Conservation (phyloP, 2,329 filamentous ascomycete genomes). For the Ophiostoma ulmi region DNA sequence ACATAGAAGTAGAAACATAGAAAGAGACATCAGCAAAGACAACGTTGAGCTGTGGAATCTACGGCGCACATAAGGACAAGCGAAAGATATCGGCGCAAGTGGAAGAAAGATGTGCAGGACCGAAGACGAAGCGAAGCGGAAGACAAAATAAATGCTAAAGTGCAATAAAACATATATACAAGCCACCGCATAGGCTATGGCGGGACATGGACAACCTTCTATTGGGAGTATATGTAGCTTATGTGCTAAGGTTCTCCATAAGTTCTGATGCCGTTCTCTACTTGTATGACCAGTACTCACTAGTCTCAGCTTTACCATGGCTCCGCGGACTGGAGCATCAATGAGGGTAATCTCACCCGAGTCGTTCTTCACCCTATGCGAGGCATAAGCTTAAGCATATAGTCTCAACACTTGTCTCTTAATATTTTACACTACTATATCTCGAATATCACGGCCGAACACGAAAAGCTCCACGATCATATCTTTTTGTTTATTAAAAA, state of each 20-base stretch:
- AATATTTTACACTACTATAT: not conserved
- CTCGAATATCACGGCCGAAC: not conserved
- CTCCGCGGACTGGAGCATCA: not conserved
- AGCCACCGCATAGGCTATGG: not conserved
- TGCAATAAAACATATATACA: not conserved
- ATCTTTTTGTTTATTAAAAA: not conserved
- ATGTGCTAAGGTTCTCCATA: not conserved
- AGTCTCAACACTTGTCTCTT: not conserved
- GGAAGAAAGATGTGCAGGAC: conserved; percentile 8
- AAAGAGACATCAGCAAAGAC: not conserved
- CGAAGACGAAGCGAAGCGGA: not conserved
- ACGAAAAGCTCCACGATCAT: not conserved
- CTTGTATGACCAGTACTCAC: not conserved
- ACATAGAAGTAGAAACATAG: not conserved
- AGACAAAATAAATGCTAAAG: not conserved
- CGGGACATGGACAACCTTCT: not conserved
- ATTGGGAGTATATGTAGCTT: not conserved
- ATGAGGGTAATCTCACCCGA: not conserved
- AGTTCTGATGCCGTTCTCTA: not conserved
- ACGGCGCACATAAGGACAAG: not conserved
- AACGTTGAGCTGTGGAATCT: not conserved
- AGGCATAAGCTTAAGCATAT: too few relatives aligned
- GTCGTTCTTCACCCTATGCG: not conserved
- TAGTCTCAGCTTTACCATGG: not conserved
- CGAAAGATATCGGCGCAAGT: conserved; percentile 3